Evolutionary conservation across 805 yeast genomes (phyloP).

Genomic region (Metschnikowia anglica): DNA sequence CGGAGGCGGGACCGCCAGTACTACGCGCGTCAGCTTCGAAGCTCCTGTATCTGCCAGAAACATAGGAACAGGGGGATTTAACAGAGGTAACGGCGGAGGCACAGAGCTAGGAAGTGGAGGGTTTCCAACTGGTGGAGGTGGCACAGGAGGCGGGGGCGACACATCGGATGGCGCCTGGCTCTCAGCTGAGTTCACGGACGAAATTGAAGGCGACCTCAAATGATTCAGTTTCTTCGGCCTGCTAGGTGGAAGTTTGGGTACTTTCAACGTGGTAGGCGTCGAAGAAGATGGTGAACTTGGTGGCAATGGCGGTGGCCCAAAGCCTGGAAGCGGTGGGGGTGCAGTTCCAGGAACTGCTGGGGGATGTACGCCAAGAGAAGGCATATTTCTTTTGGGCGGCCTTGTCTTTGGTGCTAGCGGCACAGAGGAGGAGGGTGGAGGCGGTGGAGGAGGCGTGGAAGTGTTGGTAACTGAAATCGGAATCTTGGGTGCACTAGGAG

Average conservation of each 20-base stretch:
- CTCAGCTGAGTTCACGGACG: constrained; percentile 22
- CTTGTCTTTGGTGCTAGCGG: constrained; percentile 18
- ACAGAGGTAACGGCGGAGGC: constrained; percentile 15
- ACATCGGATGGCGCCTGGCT: background rate
- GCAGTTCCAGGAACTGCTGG: constrained; percentile 22
- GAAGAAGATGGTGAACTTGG: constrained; percentile 17
- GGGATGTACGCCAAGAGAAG: constrained; percentile 17
- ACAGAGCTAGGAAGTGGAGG: constrained; percentile 17
- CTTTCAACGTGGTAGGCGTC: constrained; percentile 11
- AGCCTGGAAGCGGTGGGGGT: constrained; percentile 22
- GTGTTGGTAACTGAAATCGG: too few species aligned
- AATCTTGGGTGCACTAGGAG: constrained; percentile 39
- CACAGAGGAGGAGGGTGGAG: constrained; percentile 17
- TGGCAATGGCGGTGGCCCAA: constrained; percentile 25
- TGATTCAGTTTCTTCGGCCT: constrained; percentile 42
- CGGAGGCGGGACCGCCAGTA: constrained; percentile 14
- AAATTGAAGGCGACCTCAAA: constrained; percentile 25
- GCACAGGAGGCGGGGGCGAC: constrained; percentile 7
- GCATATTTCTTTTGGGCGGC: constrained; percentile 11
- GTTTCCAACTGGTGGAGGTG: constrained; percentile 4
- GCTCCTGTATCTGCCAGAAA: constrained; percentile 6
- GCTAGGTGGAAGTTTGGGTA: constrained; percentile 40
- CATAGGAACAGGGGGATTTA: constrained; percentile 16
- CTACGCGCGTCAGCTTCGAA: constrained; percentile 4
- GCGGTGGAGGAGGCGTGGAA: background rate